These are phyloP conservation scores for Diaporthe sp. DNA, from an alignment of 2,329 filamentous ascomycete species.

Conservation along the genomic window DNA sequence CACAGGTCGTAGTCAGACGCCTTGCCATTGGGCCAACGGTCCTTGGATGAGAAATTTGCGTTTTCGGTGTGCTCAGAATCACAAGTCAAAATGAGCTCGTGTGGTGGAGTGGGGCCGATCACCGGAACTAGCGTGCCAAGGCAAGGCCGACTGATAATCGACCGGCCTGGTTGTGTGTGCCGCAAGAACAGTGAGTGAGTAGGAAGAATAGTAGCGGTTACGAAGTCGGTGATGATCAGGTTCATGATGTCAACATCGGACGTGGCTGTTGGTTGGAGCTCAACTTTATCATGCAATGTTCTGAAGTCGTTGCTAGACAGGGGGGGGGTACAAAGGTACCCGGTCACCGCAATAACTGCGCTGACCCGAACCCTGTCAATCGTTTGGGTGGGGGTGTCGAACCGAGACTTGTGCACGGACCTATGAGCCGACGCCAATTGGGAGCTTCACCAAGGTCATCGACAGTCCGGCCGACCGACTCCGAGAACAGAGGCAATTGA, in stretches of 20 bases:
- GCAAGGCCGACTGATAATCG: not conserved
- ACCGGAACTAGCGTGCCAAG: not conserved
- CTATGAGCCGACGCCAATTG: constrained; percentile 18
- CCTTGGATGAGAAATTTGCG: not conserved
- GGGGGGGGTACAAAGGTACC: not conserved
- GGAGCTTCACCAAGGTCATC: constrained; percentile 25
- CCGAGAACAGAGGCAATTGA: constrained; percentile 44
- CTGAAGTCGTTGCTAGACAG: too few relatives aligned
- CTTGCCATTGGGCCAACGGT: constrained; percentile 56
- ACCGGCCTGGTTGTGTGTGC: not conserved
- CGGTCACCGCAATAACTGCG: too few relatives aligned
- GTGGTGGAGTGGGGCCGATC: not conserved
- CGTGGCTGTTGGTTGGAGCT: not conserved
- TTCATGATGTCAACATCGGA: not conserved
- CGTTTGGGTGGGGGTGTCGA: not conserved
- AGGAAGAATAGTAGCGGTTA: too few relatives aligned
- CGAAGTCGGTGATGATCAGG: not conserved
- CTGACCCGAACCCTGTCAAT: not conserved
- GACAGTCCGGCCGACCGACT: not conserved
- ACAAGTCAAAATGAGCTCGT: not conserved
- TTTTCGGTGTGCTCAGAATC: not conserved
- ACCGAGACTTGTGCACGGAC: constrained; percentile 1
- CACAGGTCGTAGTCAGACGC: constrained; percentile 58
- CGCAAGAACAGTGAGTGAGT: not conserved
- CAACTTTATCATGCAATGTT: not conserved